Conservation (phyloP, 2,329 filamentous ascomycete species). For the Torrubiellomyces zombiae region DNA sequence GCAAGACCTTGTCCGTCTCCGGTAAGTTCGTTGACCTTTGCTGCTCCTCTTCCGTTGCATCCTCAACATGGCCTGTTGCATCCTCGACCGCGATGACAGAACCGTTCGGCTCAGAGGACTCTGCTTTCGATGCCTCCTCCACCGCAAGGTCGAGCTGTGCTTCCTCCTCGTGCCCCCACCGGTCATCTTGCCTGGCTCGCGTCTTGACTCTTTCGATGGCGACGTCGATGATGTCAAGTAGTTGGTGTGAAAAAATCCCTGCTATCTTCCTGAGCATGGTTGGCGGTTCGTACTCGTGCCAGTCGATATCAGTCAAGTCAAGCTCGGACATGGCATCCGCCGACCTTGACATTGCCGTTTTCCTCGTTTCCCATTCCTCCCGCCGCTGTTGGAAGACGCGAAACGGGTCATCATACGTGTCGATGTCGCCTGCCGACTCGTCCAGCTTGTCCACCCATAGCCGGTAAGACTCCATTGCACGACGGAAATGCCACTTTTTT, state of each 20-base stretch:
- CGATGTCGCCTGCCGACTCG: too few species aligned
- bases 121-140: slow-evolving; percentile 9
- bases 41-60: not conserved
- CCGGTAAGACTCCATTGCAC: too few species aligned
- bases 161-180: slow-evolving; percentile 12
- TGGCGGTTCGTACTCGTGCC: slow-evolving; percentile 30
- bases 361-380: slow-evolving; percentile 9
- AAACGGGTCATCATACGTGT: slow-evolving; percentile 14
- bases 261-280: slow-evolving; percentile 20
- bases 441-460: too few species aligned
- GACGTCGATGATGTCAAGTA: slow-evolving; percentile 22
- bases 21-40: not conserved
- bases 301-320: slow-evolving; percentile 19
- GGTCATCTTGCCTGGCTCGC: slow-evolving; percentile 16
- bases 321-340: slow-evolving; percentile 9
- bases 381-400: slow-evolving; percentile 9
- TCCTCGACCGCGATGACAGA: slow-evolving; percentile 14
- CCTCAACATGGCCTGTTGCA: too few species aligned
- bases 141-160: slow-evolving; percentile 10
- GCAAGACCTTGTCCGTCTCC: too few species aligned
- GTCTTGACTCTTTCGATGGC: slow-evolving; percentile 29
- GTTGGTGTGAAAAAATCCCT: slow-evolving; percentile 21
- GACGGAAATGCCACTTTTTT: too few species aligned
- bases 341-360: slow-evolving; percentile 7
- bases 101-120: slow-evolving; percentile 18